These are phyloP conservation scores for Citrullus colocynthis DNA, from an alignment of 306 rosid species.

Conservation along the genomic window DNA sequence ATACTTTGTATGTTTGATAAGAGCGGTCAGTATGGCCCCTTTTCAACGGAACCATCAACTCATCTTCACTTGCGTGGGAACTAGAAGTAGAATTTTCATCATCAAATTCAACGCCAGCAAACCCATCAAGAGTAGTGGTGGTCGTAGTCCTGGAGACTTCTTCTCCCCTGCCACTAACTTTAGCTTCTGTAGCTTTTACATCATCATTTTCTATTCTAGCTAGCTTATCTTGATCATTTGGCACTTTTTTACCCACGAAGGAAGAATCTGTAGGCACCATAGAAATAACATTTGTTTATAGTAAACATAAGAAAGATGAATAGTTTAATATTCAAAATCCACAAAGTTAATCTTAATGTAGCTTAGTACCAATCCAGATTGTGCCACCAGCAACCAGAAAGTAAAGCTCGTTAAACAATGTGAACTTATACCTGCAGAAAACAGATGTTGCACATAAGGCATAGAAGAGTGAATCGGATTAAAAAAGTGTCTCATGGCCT, in stretches of 20 bases:
- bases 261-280: constrained; percentile 38
- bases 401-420: constrained; percentile 93
- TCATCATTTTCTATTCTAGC: constrained; percentile 25
- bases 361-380: constrained; percentile 86
- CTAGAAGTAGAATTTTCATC: constrained; percentile 17
- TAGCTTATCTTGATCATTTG: constrained; percentile 21
- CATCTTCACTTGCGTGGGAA: constrained; percentile 19
- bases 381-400: constrained; percentile 98
- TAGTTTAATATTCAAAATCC: background rate
- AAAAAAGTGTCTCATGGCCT: background rate
- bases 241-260: constrained; percentile 19
- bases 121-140: constrained; percentile 21
- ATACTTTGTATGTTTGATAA: constrained; percentile 7
- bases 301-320: constrained; percentile 7
- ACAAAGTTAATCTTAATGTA: background rate
- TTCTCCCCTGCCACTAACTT: constrained; percentile 26
- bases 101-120: constrained; percentile 15
- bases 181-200: constrained; percentile 31
- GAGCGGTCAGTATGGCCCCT: constrained; percentile 11
- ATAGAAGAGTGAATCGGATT: background rate
- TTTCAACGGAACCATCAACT: constrained; percentile 16
- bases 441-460: background rate
- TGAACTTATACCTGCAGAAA: constrained; percentile 83
- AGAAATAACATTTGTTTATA: background rate
- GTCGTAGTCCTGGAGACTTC: constrained; percentile 17